Conservation (phyloP, 768 basidiomycete species). For the Tephrocybe sp. region DNA sequence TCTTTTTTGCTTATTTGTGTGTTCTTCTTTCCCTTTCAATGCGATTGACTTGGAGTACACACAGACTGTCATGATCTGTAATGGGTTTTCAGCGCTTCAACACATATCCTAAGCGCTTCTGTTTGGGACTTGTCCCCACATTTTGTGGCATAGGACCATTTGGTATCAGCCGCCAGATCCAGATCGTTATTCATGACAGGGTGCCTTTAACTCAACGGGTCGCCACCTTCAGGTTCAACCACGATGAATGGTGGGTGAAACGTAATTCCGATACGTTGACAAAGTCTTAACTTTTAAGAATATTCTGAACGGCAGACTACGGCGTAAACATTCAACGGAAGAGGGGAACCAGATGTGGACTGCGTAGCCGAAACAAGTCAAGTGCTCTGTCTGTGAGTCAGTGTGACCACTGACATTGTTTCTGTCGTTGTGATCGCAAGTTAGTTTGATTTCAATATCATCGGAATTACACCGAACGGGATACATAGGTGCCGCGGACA, state of each 20-base stretch:
- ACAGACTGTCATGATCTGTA: too few species aligned
- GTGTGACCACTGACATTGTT: conserved; percentile 10
- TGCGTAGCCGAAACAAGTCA: too few species aligned
- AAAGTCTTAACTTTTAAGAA: not conserved
- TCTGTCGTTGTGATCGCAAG: conserved; percentile 12
- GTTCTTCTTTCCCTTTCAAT: too few species aligned
- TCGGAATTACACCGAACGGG: conserved; percentile 15
- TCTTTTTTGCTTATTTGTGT: too few species aligned
- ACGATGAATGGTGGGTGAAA: conserved; percentile 15
- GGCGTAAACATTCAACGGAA: conserved; percentile 1
- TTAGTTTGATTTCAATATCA: conserved; percentile 12
- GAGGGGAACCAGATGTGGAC: not conserved
- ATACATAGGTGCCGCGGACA: conserved; percentile 22
- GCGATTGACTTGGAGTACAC: too few species aligned
- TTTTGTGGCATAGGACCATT: not conserved
- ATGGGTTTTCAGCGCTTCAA: not conserved
- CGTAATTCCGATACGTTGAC: conserved; percentile 21
- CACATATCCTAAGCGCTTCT: not conserved
- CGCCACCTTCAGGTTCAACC: conserved; percentile 20
- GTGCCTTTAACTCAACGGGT: conserved; percentile 10
- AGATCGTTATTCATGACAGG: conserved; percentile 12
- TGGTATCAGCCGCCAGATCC: conserved; percentile 10
- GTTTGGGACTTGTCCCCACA: too few species aligned
- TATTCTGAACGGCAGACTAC: conserved; percentile 7
- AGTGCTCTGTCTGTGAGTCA: too few species aligned